A percentile compares a stretch with the other conserved stretches of the same genome.
phyloP scores from a whole-genome alignment of 1,284 basidiomycete species.

The Stereum hirsutum region DNA sequence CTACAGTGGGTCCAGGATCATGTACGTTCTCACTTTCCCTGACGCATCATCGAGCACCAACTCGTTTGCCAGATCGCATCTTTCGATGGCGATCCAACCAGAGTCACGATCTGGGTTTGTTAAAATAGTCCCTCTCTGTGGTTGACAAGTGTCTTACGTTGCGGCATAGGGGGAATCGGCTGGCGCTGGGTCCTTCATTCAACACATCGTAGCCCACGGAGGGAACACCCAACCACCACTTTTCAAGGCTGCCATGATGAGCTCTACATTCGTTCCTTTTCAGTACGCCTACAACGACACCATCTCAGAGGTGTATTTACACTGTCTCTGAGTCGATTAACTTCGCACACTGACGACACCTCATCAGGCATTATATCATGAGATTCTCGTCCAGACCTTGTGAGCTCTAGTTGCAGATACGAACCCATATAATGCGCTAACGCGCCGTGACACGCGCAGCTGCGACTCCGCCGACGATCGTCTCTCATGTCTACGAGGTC shows the following conservation, averaged over 20 bases:
- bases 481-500: slow-evolving; percentile 16
- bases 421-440: no score
- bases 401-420: no score
- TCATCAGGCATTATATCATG: background rate
- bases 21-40: no score
- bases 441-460: background rate
- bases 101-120: slow-evolving; percentile 27
- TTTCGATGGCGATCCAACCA: slow-evolving; percentile 24
- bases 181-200: slow-evolving; percentile 23
- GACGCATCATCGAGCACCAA: background rate
- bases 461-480: background rate
- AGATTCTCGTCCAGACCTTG: background rate
- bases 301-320: background rate
- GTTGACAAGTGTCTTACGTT: no score
- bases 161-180: slow-evolving; percentile 28
- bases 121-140: no score
- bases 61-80: slow-evolving; percentile 15
- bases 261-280: slow-evolving; percentile 6
- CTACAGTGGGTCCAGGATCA: slow-evolving; percentile 22
- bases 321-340: no score
- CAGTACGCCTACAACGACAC: slow-evolving; percentile 3
- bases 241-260: slow-evolving; percentile 8
- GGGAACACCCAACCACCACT: slow-evolving; percentile 5
- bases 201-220: slow-evolving; percentile 14
- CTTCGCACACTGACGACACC: no score